Conservation (phyloP, 768 basidiomycete genomes). For the Leccinum boreale region DNA sequence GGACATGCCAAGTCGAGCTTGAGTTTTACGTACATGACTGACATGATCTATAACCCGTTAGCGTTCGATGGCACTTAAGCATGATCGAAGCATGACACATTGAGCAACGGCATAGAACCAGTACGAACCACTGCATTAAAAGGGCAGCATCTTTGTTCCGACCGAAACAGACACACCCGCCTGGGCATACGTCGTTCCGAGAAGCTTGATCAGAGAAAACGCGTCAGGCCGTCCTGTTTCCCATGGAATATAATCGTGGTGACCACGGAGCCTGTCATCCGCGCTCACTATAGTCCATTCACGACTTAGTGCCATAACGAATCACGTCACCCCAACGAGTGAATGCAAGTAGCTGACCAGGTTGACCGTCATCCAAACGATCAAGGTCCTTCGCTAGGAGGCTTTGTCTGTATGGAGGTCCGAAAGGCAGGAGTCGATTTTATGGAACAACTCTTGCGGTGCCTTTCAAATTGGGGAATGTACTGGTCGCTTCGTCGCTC, state of each 20-base stretch:
- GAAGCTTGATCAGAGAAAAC: neutral
- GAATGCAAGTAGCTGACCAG: neutral
- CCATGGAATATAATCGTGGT: neutral
- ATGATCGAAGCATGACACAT: neutral
- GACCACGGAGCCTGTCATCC: conserved; percentile 1
- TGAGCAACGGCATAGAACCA: neutral
- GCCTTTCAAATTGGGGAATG: too few species aligned
- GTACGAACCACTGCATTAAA: conserved; percentile 1
- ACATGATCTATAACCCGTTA: neutral
- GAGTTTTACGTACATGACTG: neutral
- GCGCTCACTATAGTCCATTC: neutral
- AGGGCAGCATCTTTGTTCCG: neutral
- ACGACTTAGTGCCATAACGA: neutral
- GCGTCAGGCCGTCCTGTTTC: neutral
- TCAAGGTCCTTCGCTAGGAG: neutral
- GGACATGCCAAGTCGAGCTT: neutral
- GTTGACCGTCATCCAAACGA: neutral
- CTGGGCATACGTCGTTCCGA: conserved; percentile 5
- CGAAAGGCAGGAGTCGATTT: neutral
- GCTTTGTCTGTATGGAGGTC: too few species aligned
- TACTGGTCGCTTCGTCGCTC: too few species aligned
- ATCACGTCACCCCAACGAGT: conserved; percentile 1
- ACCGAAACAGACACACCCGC: conserved; percentile 1
- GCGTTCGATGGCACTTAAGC: neutral
- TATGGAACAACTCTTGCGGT: too few species aligned